Percentiles rank a stretch among this genome's conserved stretches.
Evolutionary conservation across 257 asterid species (phyloP).

Genomic region (Solanum medicagineum): DNA sequence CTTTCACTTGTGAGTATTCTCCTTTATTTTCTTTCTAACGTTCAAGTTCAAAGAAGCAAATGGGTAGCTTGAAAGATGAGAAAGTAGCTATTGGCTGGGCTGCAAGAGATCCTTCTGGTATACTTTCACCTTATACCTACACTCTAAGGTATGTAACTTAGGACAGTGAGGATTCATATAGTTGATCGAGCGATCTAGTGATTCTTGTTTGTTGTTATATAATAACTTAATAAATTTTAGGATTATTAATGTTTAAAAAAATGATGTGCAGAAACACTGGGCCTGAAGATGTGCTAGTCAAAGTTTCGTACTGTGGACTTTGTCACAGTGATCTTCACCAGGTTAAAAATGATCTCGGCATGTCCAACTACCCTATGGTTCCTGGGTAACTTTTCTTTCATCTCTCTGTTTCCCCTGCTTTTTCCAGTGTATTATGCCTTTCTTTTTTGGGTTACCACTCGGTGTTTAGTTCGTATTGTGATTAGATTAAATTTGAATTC

Average conservation of each 20-base stretch:
- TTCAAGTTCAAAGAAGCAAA: not conserved
- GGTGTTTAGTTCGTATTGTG: not conserved
- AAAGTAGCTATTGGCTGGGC: constrained; percentile 69
- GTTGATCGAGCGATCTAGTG: not conserved
- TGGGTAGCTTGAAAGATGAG: constrained; percentile 63
- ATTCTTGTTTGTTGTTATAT: not conserved
- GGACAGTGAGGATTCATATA: not conserved
- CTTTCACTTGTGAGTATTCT: not conserved
- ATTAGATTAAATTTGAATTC: not conserved
- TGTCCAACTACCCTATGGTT: constrained; percentile 93
- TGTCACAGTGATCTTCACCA: constrained; percentile 89
- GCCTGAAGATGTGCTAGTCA: constrained; percentile 69
- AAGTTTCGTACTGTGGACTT: constrained; percentile 73
- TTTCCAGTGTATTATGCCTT: not conserved
- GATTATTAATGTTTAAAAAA: not conserved
- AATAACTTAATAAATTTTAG: not conserved
- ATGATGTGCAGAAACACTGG: constrained; percentile 57
- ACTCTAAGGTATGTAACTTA: constrained; percentile 70
- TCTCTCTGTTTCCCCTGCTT: not conserved
- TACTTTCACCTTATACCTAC: constrained; percentile 68
- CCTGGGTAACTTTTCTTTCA: constrained; percentile 54
- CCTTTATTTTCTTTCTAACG: not conserved
- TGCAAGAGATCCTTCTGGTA: constrained; percentile 79
- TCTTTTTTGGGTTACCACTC: not conserved
- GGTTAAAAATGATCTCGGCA: constrained; percentile 83